Evolutionary conservation across 1,139 yeast species (phyloP).

Genomic region (Meyerozyma elateridarum): DNA sequence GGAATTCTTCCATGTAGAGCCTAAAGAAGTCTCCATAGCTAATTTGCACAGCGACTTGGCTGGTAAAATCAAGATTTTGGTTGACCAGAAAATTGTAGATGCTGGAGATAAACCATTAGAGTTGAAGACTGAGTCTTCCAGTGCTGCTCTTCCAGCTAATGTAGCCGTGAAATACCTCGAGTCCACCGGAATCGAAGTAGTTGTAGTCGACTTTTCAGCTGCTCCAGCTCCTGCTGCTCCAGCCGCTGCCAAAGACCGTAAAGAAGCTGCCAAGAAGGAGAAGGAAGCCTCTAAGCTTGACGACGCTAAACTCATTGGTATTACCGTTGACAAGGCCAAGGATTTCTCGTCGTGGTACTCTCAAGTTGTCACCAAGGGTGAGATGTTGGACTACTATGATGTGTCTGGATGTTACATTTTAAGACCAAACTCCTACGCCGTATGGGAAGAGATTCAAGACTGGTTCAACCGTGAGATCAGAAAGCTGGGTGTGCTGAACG

Average conservation of each 20-base stretch:
- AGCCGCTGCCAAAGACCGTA: constrained; percentile 23
- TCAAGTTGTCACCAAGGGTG: constrained; percentile 92
- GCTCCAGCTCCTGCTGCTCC: constrained; percentile 35
- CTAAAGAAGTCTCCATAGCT: constrained; percentile 67
- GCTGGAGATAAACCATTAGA: constrained; percentile 42
- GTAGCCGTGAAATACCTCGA: constrained; percentile 49
- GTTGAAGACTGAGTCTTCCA: constrained; percentile 54
- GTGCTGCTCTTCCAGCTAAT: constrained; percentile 52
- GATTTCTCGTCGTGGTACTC: constrained; percentile 98
- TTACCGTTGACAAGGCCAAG: constrained; percentile 84
- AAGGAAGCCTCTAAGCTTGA: constrained; percentile 57
- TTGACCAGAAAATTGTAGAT: constrained; percentile 53
- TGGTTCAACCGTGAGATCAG: constrained; percentile 82
- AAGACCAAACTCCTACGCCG: constrained; percentile 90
- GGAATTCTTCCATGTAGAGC: constrained; percentile 57
- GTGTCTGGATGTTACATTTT: constrained; percentile 98
- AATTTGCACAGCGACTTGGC: constrained; percentile 50
- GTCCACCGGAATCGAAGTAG: constrained; percentile 53
- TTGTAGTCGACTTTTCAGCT: constrained; percentile 56
- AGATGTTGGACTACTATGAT: constrained; percentile 96
- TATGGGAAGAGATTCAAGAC: constrained; percentile 92
- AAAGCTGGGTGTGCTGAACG: constrained; percentile 84
- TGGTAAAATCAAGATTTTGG: constrained; percentile 59
- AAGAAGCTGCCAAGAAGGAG: constrained; percentile 22
- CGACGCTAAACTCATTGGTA: constrained; percentile 92